Evolutionary conservation across 306 rosid genomes (phyloP), one percentile per base, ranked within the genome.

Genomic region (Quercus bicolor): DNA sequence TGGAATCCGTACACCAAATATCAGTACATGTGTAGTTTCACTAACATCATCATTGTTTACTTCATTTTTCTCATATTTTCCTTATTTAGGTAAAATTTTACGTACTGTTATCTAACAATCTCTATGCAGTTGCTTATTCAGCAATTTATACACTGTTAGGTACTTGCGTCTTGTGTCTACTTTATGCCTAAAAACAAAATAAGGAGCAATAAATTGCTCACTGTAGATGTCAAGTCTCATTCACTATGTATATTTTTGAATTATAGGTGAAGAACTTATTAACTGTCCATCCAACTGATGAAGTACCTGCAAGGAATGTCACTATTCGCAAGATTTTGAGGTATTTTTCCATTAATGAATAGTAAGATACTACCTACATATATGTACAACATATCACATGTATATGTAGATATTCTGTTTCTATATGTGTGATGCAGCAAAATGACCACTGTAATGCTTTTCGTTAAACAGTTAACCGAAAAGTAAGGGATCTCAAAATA

Each of bases 281-380:
- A 66, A 91, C 93, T 37, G 70, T 88, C 73, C 87, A 93, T 64
- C 94, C 94, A 55, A 93, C 89, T 79, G 93, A 95, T 55, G 94
- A 90, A 79, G 70, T 76, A 54, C 93, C 93, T 3, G 96, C 91
- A 74, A 95, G 90, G 90, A 95, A 77, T 79, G 97, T 95, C 68
- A 93, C 98, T 34, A 85, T 93, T n/a, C 90, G 99, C 72, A 88
- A 88, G 88, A 95, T 91, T 78, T 98, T 98, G 51, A 86, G 99
- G 98, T 90, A 88, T 55, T 52, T 79, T 55, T 34, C 15, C 15
- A 60, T 48, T 72, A 12, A 18, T 14, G 15, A 7, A 19, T n/a
- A 28, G 18, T 16, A 64, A 60, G 66, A 21, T 3, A 23, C 6
- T 15, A 10, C 31, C 13, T 7, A 29, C 20, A 16, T 64, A 64